Evolutionary conservation across 768 basidiomycete species (phyloP).

Genomic region (Tylopilus vinaceipallidus): DNA sequence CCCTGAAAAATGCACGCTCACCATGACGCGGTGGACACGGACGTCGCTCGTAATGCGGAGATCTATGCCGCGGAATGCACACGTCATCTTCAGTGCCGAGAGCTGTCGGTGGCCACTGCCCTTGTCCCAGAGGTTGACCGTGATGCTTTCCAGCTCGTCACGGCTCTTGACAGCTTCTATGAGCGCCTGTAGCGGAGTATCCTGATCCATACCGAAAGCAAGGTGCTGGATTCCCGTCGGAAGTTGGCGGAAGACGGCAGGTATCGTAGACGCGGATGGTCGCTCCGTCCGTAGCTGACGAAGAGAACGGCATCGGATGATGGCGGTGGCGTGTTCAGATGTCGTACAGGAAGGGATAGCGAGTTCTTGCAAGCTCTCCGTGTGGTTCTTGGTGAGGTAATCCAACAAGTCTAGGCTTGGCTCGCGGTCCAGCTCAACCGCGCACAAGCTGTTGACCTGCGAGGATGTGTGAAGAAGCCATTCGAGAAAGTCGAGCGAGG

Average conservation of each 20-base stretch:
- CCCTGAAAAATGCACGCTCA: constrained; percentile 30
- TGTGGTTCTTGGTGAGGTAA: constrained; percentile 50
- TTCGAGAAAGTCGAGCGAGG: constrained; percentile 59
- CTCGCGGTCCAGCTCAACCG: constrained; percentile 60
- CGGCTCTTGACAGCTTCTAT: constrained; percentile 51
- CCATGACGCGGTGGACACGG: constrained; percentile 47
- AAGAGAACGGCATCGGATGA: constrained; percentile 49
- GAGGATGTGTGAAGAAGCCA: constrained; percentile 68
- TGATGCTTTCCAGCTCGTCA: constrained; percentile 45
- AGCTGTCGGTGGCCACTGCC: constrained; percentile 51
- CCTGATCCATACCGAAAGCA: constrained; percentile 58
- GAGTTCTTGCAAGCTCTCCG: constrained; percentile 49
- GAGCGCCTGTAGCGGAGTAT: constrained; percentile 52
- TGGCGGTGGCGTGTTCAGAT: constrained; percentile 43
- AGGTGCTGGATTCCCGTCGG: constrained; percentile 52
- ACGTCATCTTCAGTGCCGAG: constrained; percentile 57
- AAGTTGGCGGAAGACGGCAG: constrained; percentile 45
- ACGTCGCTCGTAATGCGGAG: constrained; percentile 52
- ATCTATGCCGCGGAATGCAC: constrained; percentile 59
- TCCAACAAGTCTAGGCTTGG: constrained; percentile 55
- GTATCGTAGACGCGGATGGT: constrained; percentile 39
- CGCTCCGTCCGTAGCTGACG: constrained; percentile 57
- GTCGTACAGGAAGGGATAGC: constrained; percentile 54
- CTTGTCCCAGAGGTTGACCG: constrained; percentile 53
- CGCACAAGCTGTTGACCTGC: constrained; percentile 41